phyloP scores from a whole-genome alignment of 164 flowering plant species.

The Euptelea pleiosperma region DNA sequence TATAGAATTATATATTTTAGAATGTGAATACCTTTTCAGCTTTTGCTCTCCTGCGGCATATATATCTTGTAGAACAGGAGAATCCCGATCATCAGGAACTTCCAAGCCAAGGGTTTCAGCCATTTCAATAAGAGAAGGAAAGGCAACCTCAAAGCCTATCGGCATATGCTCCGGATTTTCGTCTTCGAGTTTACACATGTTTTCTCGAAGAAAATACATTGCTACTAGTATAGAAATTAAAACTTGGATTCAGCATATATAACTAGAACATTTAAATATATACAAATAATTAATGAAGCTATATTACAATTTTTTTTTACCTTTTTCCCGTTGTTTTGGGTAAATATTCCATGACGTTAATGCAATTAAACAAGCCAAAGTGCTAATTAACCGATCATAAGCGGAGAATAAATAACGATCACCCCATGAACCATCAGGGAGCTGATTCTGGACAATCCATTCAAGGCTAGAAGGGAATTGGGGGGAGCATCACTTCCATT shows the following conservation, averaged over 20 bases:
- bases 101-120: too few species aligned
- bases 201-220: constrained; percentile 44
- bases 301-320: too few species aligned
- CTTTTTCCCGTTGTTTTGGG: constrained; percentile 45
- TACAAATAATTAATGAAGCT: too few species aligned
- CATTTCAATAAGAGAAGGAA: constrained; percentile 64
- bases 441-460: constrained; percentile 68
- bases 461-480: too few species aligned
- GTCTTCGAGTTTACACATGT: constrained; percentile 48
- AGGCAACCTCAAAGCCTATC: constrained; percentile 85
- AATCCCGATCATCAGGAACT: constrained; percentile 45
- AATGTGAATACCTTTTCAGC: neutral
- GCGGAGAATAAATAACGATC: too few species aligned
- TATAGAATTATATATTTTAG: constrained; percentile 2
- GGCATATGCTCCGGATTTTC: constrained; percentile 85
- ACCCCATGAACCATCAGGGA: constrained; percentile 73
- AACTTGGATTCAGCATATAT: too few species aligned
- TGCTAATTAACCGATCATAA: too few species aligned
- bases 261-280: too few species aligned
- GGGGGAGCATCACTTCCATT: constrained; percentile 36
- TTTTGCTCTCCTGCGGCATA: constrained; percentile 33
- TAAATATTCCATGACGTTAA: constrained; percentile 61
- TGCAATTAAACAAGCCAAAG: constrained; percentile 72
- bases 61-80: constrained; percentile 51
- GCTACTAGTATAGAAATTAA: constrained; percentile 42